Evolutionary conservation across 441 rosid species (phyloP), one percentile per base, ranked within the genome.

Genomic region (Populus hybrid): DNA sequence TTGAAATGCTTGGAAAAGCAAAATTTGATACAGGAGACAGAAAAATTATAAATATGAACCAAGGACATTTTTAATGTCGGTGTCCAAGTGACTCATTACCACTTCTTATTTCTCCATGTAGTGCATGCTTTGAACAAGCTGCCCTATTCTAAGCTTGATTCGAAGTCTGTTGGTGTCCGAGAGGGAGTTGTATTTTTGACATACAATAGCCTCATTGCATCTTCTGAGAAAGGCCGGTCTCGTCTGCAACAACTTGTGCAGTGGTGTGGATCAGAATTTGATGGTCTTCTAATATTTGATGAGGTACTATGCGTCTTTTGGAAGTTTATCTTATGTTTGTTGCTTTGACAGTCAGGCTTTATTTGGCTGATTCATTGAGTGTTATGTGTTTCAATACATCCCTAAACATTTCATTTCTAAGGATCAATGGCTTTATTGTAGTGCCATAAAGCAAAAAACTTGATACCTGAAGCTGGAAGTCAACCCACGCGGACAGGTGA

Each of bases 381-480:
- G 70, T 42, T 24, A 24, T 28, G 11, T 64, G 64, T 79, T 77
- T 74, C 82, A 81, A 72, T 76, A 74, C 71, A 36, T 77, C 81
- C 40, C 70, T 73, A 71, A 81, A 76, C 68, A 64, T 84, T 77
- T 80, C 78, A 76, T 81, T 81, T 76, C 79, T 86, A 80, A 80
- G 45, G 78, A 18, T 73, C 76, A 84, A 74, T 86, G 84, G 74
- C 73, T 90, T 84, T 78, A 72, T 76, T 81, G 72, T 77, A 95
- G 99, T 95, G 99, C 85, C 99, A 95, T 81, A 95, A 95, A 90
- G 99, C 99, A 26, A 95, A 95, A 85, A 95, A 95, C 85, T 89
- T 95, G 89, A 90, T 95, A 70, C 99, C 99, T 83, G 99, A 95
- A 88, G 92, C 99, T 84, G 99, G 99, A 81, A 92, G 97, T 87